These are phyloP conservation scores for Hypoxylon cercidicola DNA, from an alignment of 495 filamentous ascomycete genomes.

Conservation along the genomic window DNA sequence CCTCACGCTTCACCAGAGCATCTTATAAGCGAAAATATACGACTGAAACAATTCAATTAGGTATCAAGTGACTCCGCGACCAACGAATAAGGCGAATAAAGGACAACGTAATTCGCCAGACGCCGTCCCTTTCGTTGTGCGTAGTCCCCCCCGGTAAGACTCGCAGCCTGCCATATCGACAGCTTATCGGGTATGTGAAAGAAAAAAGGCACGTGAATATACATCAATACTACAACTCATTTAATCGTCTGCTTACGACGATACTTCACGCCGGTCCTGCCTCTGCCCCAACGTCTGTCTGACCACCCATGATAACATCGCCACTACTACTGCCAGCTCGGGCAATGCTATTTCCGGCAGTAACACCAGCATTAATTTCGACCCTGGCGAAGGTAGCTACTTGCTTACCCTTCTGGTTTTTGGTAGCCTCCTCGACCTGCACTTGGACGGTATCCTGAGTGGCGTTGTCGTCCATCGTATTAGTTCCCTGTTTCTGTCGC, in stretches of 20 bases:
- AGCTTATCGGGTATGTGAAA: not conserved
- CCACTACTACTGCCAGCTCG: constrained; percentile 7
- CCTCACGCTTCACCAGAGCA: not conserved
- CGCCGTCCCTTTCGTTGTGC: constrained; percentile 4
- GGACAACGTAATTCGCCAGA: not conserved
- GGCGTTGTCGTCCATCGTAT: constrained; percentile 44
- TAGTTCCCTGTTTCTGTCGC: constrained; percentile 43
- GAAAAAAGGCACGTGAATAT: constrained; percentile 6
- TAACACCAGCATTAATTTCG: constrained; percentile 22
- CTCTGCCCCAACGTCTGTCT: constrained; percentile 41
- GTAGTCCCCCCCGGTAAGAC: not conserved
- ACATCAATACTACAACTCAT: constrained; percentile 2
- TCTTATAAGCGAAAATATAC: not conserved
- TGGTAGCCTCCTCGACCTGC: constrained; percentile 49
- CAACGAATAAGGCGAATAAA: not conserved
- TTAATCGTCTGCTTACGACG: not conserved
- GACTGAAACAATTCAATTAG: not conserved
- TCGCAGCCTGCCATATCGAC: not conserved
- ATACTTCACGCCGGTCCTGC: constrained; percentile 40
- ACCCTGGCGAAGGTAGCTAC: constrained; percentile 38
- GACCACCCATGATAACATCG: constrained; percentile 32
- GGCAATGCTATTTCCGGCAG: constrained; percentile 17
- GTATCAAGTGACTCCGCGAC: not conserved
- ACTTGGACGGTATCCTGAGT: constrained; percentile 55
- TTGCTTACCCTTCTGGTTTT: constrained; percentile 45